Evolutionary conservation across 2,329 filamentous ascomycete genomes (phyloP).

Genomic region (Pseudogymnoascus sp.): DNA sequence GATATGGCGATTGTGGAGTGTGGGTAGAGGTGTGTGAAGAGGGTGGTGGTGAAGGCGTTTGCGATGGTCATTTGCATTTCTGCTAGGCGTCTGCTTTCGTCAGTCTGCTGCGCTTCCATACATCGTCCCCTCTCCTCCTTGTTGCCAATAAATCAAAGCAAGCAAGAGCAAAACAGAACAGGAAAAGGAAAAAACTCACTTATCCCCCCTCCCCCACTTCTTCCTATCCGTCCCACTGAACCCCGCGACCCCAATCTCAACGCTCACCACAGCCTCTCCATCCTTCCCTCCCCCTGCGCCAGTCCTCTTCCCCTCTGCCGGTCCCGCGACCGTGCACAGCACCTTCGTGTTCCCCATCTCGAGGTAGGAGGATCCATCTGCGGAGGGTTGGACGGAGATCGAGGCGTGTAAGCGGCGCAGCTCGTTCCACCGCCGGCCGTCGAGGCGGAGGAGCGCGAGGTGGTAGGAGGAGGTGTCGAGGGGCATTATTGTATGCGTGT

Average conservation of each 20-base stretch:
- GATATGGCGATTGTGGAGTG: constrained; percentile 77
- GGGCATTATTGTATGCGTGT: constrained; percentile 55
- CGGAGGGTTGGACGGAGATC: constrained; percentile 85
- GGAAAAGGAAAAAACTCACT: constrained; percentile 45
- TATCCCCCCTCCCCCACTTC: constrained; percentile 67
- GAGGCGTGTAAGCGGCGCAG: constrained; percentile 81
- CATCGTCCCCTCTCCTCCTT: not conserved
- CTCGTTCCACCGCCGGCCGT: constrained; percentile 92
- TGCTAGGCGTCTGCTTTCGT: constrained; percentile 56
- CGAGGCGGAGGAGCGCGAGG: constrained; percentile 75
- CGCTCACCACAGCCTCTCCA: constrained; percentile 60
- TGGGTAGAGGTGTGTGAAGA: constrained; percentile 84
- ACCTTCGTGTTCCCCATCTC: constrained; percentile 98
- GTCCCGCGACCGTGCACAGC: constrained; percentile 84
- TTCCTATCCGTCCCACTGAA: constrained; percentile 85
- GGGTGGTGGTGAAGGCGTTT: constrained; percentile 65
- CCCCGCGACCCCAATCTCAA: constrained; percentile 78
- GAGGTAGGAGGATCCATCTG: constrained; percentile 87
- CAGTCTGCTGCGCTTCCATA: not conserved
- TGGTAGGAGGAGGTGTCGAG: constrained; percentile 91
- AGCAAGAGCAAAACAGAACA: not conserved
- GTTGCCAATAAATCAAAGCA: not conserved
- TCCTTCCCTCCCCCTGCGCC: constrained; percentile 32
- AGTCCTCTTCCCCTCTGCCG: constrained; percentile 58
- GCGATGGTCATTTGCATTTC: constrained; percentile 77